Evolutionary conservation across 2,329 filamentous ascomycete genomes (phyloP).

Genomic region (Phaeosphaeria sp.): DNA sequence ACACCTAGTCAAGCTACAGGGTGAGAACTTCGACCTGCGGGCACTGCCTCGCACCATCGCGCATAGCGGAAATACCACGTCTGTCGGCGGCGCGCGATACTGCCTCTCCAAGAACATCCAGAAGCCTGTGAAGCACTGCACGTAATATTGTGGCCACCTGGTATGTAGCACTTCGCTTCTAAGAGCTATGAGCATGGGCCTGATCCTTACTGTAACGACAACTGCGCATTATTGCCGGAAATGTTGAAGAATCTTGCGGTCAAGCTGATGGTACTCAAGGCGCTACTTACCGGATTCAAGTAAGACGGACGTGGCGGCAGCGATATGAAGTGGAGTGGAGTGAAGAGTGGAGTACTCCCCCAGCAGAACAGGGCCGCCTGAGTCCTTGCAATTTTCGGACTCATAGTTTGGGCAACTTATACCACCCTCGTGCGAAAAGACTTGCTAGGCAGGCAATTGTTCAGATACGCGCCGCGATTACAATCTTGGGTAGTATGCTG

Average conservation of each 20-base stretch:
- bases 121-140: background rate
- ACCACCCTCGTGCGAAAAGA: background rate
- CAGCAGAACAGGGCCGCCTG: constrained; percentile 8
- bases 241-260: constrained; percentile 1
- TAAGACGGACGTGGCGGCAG: constrained; percentile 1
- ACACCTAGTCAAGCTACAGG: background rate
- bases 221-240: constrained; percentile 2
- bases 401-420: background rate
- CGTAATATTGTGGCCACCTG: background rate
- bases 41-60: background rate
- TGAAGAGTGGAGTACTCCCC: constrained; percentile 4
- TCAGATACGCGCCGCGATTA: constrained; percentile 13
- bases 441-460: background rate
- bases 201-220: constrained; percentile 10
- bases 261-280: background rate
- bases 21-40: background rate
- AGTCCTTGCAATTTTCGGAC: background rate
- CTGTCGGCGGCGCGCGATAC: background rate
- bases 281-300: background rate
- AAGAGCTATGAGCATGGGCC: constrained; percentile 7
- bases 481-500: constrained; percentile 13
- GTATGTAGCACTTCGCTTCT: background rate
- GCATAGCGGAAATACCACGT: background rate
- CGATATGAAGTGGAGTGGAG: constrained; percentile 8
- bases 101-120: background rate